Evolutionary conservation across 768 basidiomycete genomes (phyloP).

Genomic region (Fomitopsis serialis): DNA sequence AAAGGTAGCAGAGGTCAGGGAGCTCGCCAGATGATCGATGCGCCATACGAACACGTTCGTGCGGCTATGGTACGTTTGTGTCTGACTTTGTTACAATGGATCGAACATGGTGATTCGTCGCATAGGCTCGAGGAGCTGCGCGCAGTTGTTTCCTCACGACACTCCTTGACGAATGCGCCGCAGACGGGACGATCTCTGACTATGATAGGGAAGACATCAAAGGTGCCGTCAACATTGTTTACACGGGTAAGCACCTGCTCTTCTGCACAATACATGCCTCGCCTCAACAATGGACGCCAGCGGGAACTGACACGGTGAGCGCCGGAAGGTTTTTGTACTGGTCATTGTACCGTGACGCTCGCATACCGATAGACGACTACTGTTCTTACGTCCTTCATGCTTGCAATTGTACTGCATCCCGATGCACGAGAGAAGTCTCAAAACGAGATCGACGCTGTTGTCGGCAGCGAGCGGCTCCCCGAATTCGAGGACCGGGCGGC

Average conservation of each 20-base stretch:
- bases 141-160: conserved; percentile 6
- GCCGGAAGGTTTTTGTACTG: no score
- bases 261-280: not conserved
- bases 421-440: conserved; percentile 32
- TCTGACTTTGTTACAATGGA: no score
- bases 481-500: conserved; percentile 15
- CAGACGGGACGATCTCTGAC: conserved; percentile 6
- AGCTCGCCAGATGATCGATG: conserved; percentile 8
- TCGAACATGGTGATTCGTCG: not conserved
- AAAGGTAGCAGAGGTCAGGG: conserved; percentile 10
- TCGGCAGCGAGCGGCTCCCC: conserved; percentile 32
- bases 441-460: conserved; percentile 33
- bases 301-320: conserved; percentile 14
- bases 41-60: conserved; percentile 16
- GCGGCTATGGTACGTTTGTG: conserved; percentile 8
- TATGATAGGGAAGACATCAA: conserved; percentile 19
- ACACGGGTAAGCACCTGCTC: conserved; percentile 11
- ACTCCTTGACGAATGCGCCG: conserved; percentile 12
- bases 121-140: not conserved
- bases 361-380: conserved; percentile 28
- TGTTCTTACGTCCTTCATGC: conserved; percentile 32
- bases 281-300: not conserved
- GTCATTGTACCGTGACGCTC: no score
- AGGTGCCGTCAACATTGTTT: conserved; percentile 16
- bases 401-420: conserved; percentile 33